Base-by-base conservation (phyloP, 768 basidiomycete species). In the Sutorius australiensis region DNA sequence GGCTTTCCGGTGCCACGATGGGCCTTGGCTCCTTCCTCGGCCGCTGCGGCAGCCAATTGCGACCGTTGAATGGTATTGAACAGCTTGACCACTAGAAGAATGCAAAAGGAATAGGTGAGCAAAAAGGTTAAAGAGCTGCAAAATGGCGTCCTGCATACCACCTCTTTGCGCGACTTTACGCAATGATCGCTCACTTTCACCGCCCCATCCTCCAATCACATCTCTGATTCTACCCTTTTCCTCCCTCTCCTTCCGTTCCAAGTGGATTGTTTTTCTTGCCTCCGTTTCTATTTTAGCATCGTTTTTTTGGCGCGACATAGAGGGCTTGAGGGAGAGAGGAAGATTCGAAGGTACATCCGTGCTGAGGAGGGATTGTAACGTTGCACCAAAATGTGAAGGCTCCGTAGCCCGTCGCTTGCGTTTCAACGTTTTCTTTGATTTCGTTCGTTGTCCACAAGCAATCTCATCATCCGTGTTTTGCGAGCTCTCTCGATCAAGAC, bases 141-240 rank as follows among this genome's bases (percentile, higher is more conserved):
- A 6, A 43, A 46, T 28, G 16, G 21, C 32, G 33, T 38, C 36
- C 12, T 17, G 61, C 80, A 46, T 67, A 89, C 89, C 89, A 71
- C 89, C 89, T 67, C 89, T 76, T 72, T 86, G 97, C 58, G 86
- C 95, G 69, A 80, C 91, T 77, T 87, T 98, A 67, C 80, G 82
- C 63, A 84, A 74, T 54, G 79, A 86, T 69, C 81, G 80, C 74
- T 86, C 92, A 70, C 80, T 82, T 69, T 89, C 88, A 12, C 80
- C 87, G 30, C 89, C 94, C 94, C 93, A 97, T 38, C 92, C 92
- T 52, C 85, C 90, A 65, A 89, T 91, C 14, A 83, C 81, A 66
- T 87, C 85, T 37, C 73, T 79, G 58, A 87, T 77, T 51, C 82
- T 73, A 12, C 81, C 81, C 56, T 75, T 82, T 57, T 89, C 87